Percentiles rank a stretch among this genome's conserved stretches.
Evolutionary conservation across 73 alveolate genomes (phyloP).

Genomic region (Tetrahymena thermophila): DNA sequence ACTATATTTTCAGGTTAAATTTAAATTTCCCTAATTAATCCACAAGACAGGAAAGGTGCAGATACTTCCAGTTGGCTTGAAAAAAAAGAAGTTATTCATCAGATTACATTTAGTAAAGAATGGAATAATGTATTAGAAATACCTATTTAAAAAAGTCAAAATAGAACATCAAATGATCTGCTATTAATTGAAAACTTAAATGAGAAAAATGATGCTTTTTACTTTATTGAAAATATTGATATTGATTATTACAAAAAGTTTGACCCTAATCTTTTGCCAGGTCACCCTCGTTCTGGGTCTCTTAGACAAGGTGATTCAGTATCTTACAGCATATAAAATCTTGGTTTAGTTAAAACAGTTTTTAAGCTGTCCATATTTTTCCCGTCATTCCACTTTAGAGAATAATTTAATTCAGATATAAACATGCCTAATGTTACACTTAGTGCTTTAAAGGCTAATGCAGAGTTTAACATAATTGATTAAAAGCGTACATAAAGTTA

Average conservation of each 20-base stretch:
- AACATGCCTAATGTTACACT: neutral
- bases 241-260: neutral
- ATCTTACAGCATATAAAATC: neutral
- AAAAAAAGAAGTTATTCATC: neutral
- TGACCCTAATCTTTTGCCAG: neutral
- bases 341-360: neutral
- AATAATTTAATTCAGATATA: neutral
- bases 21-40: neutral
- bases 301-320: neutral
- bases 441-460: neutral
- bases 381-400: neutral
- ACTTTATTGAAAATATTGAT: neutral
- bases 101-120: neutral
- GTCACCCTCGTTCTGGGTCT: neutral
- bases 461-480: neutral
- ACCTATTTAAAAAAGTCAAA: neutral
- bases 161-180: neutral
- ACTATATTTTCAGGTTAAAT: neutral
- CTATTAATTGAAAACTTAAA: neutral
- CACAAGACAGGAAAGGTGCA: neutral
- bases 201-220: neutral
- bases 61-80: neutral
- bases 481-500: neutral
- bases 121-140: neutral
- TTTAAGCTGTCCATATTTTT: neutral